Evolutionary conservation across 306 rosid genomes (phyloP), one percentile per base, ranked within the genome.

Genomic region (Benincasa hispida): DNA sequence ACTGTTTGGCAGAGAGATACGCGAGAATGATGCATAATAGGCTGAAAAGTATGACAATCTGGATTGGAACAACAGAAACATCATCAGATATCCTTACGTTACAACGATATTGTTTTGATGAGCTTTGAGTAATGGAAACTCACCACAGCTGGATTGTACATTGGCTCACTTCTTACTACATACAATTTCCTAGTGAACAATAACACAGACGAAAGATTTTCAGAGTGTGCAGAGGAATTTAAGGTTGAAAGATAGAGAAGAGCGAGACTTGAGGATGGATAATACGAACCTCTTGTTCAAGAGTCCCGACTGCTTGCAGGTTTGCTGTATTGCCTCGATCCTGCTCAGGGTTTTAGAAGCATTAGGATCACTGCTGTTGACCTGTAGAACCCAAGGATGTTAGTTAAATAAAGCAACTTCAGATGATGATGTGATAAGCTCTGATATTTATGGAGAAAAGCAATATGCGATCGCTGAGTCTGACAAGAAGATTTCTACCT

Each of bases 311-410:
- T 88, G 87, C 86, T 89, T 81, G 89, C 99, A 94, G 76, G 83
- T 75, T 79, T 86, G 88, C 87, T 89, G 96, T 83, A 90, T 84
- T 19, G 83, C 84, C 82, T 83, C 95, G 72, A 94, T 81, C 86
- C 99, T 87, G 86, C 81, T 89, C 86, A 90, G 76, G 27, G 97
- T 86, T 88, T 89, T 94, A 76, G 91, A 75, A 42, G 96, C 96
- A 87, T 89, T 88, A 67, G 93, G 99, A 77, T 94, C 97, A 77
- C 85, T 84, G 81, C 74, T 84, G 92, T 90, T 88, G 79, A 94
- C 95, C 99, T 94, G 78, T 35, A 84, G 75, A 5, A 74, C 75
- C 81, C 82, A 61, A 3, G 13, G 22, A 76, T 39, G 37, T 56
- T 41, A 25, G 48, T 24, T 70, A 5, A 13, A 8, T 21, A 18